Percentiles rank a stretch among this genome's conserved stretches.
Evolutionary conservation across 805 yeast species (phyloP).

Genomic region (Hanseniaspora guilliermondii): DNA sequence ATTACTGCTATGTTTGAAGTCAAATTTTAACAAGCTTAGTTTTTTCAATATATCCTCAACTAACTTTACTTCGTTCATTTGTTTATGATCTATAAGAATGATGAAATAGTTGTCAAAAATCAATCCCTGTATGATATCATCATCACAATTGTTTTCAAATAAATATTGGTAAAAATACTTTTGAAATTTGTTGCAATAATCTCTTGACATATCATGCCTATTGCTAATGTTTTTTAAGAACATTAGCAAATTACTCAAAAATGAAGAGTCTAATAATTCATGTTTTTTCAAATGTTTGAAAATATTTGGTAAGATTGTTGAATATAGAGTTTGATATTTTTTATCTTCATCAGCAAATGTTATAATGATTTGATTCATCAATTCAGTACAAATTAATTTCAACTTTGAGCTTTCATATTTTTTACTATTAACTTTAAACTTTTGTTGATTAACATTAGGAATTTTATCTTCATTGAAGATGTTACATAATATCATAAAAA

Average conservation of each 20-base stretch:
- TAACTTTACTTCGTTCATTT: neutral
- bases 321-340: slow-evolving; percentile 27
- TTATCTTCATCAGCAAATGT: slow-evolving; percentile 26
- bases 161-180: slow-evolving; percentile 5
- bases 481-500: slow-evolving; percentile 21
- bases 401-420: slow-evolving; percentile 19
- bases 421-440: slow-evolving; percentile 20
- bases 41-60: slow-evolving; percentile 11
- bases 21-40: neutral
- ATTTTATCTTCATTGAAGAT: slow-evolving; percentile 24
- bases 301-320: slow-evolving; percentile 25
- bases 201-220: slow-evolving; percentile 15
- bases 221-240: slow-evolving; percentile 20
- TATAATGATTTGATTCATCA: slow-evolving; percentile 26
- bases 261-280: slow-evolving; percentile 25
- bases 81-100: slow-evolving; percentile 4
- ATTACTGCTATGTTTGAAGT: neutral
- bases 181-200: slow-evolving; percentile 14
- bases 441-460: slow-evolving; percentile 18
- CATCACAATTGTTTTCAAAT: neutral
- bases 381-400: slow-evolving; percentile 24
- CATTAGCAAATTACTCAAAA: slow-evolving; percentile 21
- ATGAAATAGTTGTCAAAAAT: slow-evolving; percentile 2
- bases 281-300: slow-evolving; percentile 27
- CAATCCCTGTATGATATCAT: neutral